Evolutionary conservation across 129 eudicot genomes (phyloP), one percentile per base, ranked within the genome.

Genomic region (Chrysanthemum seticuspe): DNA sequence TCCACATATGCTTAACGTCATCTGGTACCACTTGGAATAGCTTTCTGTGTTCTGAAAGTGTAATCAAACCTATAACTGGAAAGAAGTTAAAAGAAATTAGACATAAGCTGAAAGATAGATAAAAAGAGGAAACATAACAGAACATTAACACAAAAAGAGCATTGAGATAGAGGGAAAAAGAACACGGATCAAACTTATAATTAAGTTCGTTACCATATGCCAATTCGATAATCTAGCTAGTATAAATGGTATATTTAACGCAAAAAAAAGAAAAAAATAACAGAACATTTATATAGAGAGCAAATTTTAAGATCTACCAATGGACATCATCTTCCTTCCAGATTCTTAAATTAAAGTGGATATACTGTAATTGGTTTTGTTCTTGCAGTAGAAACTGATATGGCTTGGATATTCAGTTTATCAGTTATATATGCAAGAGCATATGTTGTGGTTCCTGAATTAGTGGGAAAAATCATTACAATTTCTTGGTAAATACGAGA

Each of bases 31-130:
- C 72, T 49, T 65, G 78, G 71, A 19, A 31, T 10, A 52, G 12
- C 12, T 4, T 25, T 56, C 50, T 61, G 34, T 14, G 70, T 44
- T 79, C 58, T 62, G 10, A 67, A 21, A 54, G 61, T 36, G 71
- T 29, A 13, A 73, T 71, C 67, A 74, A 76, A 47, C 81, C 78
- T 65, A 71, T 73, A 75, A 62, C 82, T 76, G 76, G 64, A 67
- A 29, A 54, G n/a, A 60, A 58, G 21, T 34, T 12, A 13, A 25
- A 71, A 68, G 4, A n/a, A n/a, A n/a, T n/a, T n/a, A n/a, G n/a
- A n/a, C n/a, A n/a, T n/a, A n/a, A n/a, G n/a, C n/a, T n/a, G n/a
- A n/a, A n/a, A n/a, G n/a, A n/a, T n/a, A n/a, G n/a, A n/a, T n/a
- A n/a, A n/a, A n/a, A n/a, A n/a, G n/a, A n/a, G n/a, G n/a, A n/a